Evolutionary conservation across 768 basidiomycete species (phyloP).

Genomic region (Thelephora ganbajun): DNA sequence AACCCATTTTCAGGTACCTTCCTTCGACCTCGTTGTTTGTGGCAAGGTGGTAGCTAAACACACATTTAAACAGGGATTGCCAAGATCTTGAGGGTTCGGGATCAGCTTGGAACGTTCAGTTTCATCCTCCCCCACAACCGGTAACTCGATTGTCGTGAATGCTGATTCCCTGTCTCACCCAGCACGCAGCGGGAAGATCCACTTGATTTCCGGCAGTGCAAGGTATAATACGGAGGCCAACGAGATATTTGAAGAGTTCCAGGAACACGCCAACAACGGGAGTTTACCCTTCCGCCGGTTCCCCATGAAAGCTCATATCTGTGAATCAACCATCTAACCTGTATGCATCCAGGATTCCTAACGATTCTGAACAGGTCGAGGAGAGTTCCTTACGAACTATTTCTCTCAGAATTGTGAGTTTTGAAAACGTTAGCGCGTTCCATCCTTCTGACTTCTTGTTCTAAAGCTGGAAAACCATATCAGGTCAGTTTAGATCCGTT

Average conservation of each 20-base stretch:
- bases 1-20: neutral
- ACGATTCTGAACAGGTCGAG: slow-evolving; percentile 60
- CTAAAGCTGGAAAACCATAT: slow-evolving; percentile 65
- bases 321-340: neutral
- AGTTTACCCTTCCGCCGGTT: slow-evolving; percentile 52
- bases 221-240: slow-evolving; percentile 32
- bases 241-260: slow-evolving; percentile 48
- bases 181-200: slow-evolving; percentile 43
- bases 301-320: slow-evolving; percentile 35
- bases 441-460: slow-evolving; percentile 1
- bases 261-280: slow-evolving; percentile 44
- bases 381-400: slow-evolving; percentile 60
- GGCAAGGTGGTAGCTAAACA: slow-evolving; percentile 3
- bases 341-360: slow-evolving; percentile 29
- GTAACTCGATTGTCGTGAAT: neutral
- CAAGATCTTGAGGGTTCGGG: neutral
- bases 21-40: slow-evolving; percentile 2
- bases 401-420: slow-evolving; percentile 73
- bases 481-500: slow-evolving; percentile 28
- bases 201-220: slow-evolving; percentile 31
- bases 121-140: slow-evolving; percentile 7
- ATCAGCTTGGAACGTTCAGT: slow-evolving; percentile 2
- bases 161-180: neutral
- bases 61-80: neutral
- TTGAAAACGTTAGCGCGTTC: neutral